Evolutionary conservation across 805 yeast genomes (phyloP).

Genomic region (Kurtzmaniella fragi): DNA sequence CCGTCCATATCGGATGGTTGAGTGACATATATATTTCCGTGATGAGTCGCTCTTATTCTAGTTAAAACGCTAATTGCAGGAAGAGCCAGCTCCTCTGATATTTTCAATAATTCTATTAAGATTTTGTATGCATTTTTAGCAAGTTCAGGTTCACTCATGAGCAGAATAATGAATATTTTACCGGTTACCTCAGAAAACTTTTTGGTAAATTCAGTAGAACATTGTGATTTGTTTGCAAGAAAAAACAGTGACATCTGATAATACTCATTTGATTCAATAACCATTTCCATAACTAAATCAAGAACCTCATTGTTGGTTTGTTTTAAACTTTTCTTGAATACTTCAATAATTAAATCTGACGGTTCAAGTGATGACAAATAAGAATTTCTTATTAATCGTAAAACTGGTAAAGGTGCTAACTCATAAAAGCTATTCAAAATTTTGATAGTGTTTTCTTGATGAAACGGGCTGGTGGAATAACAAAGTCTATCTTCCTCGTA

Average conservation of each 20-base stretch:
- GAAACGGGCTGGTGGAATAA: constrained; percentile 45
- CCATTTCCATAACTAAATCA: constrained; percentile 8
- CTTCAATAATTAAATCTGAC: constrained; percentile 26
- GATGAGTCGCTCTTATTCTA: constrained; percentile 47
- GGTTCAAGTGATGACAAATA: too few relatives aligned
- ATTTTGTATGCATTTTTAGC: constrained; percentile 24
- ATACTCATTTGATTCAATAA: too few relatives aligned
- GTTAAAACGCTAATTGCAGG: constrained; percentile 10
- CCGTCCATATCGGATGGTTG: constrained; percentile 62
- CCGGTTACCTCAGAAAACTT: constrained; percentile 21
- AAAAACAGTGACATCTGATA: too few relatives aligned
- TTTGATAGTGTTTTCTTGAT: constrained; percentile 44
- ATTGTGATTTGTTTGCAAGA: constrained; percentile 10
- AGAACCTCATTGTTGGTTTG: constrained; percentile 30
- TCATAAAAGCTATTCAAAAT: constrained; percentile 44
- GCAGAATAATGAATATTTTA: constrained; percentile 19
- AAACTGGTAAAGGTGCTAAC: constrained; percentile 6
- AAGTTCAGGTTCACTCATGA: constrained; percentile 17
- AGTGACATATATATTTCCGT: constrained; percentile 42
- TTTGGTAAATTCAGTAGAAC: constrained; percentile 5
- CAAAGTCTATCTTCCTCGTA: constrained; percentile 49
- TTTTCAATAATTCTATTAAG: constrained; percentile 31
- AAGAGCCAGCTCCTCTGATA: constrained; percentile 26
- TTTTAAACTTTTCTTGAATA: constrained; percentile 22
- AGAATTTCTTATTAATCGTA: too few relatives aligned